phyloP scores from a whole-genome alignment of 306 rosid species.

The Cicer arietinum region DNA sequence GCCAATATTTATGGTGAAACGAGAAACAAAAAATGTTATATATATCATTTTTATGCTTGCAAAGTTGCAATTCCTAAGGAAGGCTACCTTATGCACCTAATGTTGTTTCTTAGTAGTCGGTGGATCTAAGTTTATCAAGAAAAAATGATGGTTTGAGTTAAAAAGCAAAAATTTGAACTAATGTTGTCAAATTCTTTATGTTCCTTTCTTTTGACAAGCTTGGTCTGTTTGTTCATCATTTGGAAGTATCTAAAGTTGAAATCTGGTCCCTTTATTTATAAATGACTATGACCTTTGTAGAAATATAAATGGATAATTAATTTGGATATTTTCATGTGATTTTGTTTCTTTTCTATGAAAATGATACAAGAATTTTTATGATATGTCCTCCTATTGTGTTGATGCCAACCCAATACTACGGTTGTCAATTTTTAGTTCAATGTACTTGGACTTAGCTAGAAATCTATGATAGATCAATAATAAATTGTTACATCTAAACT shows the following conservation, averaged over 20 bases:
- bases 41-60: not conserved
- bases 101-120: not conserved
- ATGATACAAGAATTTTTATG: not conserved
- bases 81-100: slow-evolving; percentile 3
- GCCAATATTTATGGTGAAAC: not conserved
- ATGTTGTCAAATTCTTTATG: slow-evolving; percentile 38
- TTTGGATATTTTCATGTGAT: slow-evolving; percentile 3
- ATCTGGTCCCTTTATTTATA: slow-evolving; percentile 17
- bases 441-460: not conserved
- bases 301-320: slow-evolving; percentile 4
- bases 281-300: slow-evolving; percentile 25
- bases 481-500: no score
- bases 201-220: slow-evolving; percentile 7
- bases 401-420: slow-evolving; percentile 21
- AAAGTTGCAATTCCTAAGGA: not conserved
- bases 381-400: not conserved
- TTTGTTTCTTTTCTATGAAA: slow-evolving; percentile 6
- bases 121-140: not conserved
- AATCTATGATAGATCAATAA: not conserved
- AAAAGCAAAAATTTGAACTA: not conserved
- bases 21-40: not conserved
- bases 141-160: not conserved
- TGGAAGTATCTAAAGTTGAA: slow-evolving; percentile 32
- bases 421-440: not conserved
- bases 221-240: slow-evolving; percentile 13